A percentile compares a stretch with the other conserved stretches of the same genome.
Evolutionary conservation across 306 rosid species (phyloP).

Genomic region (Lablab purpureus): DNA sequence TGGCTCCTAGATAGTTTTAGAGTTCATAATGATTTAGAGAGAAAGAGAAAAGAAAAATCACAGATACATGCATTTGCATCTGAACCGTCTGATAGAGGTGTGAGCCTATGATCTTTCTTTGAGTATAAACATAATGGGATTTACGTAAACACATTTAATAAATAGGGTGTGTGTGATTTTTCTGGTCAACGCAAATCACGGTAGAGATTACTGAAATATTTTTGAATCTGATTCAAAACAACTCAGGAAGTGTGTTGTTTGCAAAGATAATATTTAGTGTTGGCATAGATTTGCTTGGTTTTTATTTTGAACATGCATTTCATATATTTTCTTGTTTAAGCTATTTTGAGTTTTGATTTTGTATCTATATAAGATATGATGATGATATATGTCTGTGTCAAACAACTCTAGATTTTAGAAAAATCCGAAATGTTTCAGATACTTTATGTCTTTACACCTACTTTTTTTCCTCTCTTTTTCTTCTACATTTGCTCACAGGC

Average conservation of each 20-base stretch:
- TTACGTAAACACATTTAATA: too few species aligned
- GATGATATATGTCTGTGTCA: not conserved
- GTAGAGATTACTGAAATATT: not conserved
- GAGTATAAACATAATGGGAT: not conserved
- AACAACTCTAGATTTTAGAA: not conserved
- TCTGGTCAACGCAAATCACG: not conserved
- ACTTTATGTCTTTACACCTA: not conserved
- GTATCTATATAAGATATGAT: not conserved
- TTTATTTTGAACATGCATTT: not conserved
- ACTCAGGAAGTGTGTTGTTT: not conserved
- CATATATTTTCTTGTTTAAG: not conserved
- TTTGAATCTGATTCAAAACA: not conserved
- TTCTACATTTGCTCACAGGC: not conserved
- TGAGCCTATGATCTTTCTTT: not conserved
- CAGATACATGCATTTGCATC: not conserved
- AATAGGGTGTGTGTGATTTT: not conserved
- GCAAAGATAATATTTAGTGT: not conserved
- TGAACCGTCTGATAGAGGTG: not conserved
- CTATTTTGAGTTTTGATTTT: not conserved
- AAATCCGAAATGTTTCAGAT: not conserved
- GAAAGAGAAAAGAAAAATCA: not conserved
- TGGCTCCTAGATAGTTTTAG: not conserved
- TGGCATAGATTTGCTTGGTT: not conserved
- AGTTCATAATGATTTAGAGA: not conserved
- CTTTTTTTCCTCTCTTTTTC: not conserved